Evolutionary conservation across 345 rosid genomes (phyloP), one percentile per base, ranked within the genome.

Genomic region (Euphorbia tirucalli): DNA sequence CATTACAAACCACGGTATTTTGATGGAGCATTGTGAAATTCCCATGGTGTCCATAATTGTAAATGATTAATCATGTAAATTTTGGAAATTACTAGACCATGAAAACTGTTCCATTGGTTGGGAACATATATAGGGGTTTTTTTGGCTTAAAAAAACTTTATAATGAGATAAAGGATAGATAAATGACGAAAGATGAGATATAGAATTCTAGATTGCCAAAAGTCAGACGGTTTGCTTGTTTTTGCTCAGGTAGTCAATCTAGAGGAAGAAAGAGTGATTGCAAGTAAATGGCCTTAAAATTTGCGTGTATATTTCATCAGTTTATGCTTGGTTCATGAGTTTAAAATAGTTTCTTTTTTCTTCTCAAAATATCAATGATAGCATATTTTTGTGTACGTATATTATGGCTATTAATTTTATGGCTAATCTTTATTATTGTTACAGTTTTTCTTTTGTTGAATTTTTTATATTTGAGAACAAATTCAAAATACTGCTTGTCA

Each of bases 11-110:
- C 9, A 37, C 62, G 66, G 60, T 65, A 24, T 39, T 32, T 59
- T n/a, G 60, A 59, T 52, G 75, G 75, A 65, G 78, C 70, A 62
- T 54, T 69, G 62, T 74, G 74, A 15, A 35, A 57, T 56, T 57
- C 16, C 49, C 22, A 56, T 58, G 22, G 31, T 81, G 71, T 77
- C 78, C 67, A 71, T 75, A 74, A 71, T 30, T 75, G 83, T 81
- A 75, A 61, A 74, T 78, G 73, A 43, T 50, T 72, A 77, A 79
- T 76, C 70, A 66, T 81, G 85, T 83, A 83, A 73, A 81, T 81
- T 41, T 46, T 41, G 68, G 74, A 67, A 52, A 50, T 54, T 73
- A 70, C 61, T 59, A 60, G 52, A 69, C 57, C 41, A 30, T 65
- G 58, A 48, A 50, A 52, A 46, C 30, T 49, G 52, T 77, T 62